Evolutionary conservation across 192 early-diverging fungal genomes (phyloP).

Genomic region (Mortierella claussenii): DNA sequence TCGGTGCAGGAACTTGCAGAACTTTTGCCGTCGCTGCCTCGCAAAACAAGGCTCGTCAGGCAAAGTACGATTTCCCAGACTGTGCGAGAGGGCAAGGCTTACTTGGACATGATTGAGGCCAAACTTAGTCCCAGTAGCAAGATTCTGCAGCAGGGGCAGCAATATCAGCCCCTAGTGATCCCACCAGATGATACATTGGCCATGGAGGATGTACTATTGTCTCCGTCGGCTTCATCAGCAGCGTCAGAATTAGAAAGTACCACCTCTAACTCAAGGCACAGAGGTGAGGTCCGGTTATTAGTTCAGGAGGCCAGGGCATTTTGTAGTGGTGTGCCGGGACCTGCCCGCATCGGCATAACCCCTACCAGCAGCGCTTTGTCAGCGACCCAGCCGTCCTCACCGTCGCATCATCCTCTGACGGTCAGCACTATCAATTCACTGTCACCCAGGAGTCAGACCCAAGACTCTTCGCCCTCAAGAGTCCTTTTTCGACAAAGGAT

Average conservation of each 20-base stretch:
- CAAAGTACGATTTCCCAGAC: slow-evolving; percentile 25
- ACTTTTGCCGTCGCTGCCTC: slow-evolving; percentile 1
- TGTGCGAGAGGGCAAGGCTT: slow-evolving; percentile 23
- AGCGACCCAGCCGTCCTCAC: background rate
- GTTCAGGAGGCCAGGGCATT: slow-evolving; percentile 45
- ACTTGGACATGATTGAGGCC: slow-evolving; percentile 7
- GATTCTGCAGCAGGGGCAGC: background rate
- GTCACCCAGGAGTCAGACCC: background rate
- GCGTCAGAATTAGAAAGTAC: background rate
- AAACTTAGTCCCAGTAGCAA: slow-evolving; percentile 1
- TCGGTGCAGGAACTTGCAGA: background rate
- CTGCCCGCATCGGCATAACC: slow-evolving; percentile 4
- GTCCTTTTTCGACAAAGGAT: background rate
- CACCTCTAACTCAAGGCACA: background rate
- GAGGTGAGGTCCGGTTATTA: slow-evolving; percentile 15
- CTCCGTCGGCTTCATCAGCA: background rate
- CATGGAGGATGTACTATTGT: background rate
- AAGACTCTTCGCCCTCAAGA: slow-evolving; percentile 16
- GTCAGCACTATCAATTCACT: background rate
- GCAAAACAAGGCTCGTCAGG: slow-evolving; percentile 17
- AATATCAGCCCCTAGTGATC: no score
- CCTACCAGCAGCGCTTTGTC: background rate
- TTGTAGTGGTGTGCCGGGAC: slow-evolving; percentile 18
- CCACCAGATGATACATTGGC: background rate
- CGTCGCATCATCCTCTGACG: background rate